Conservation (phyloP, 441 rosid genomes). For the Adansonia rubrostipa region DNA sequence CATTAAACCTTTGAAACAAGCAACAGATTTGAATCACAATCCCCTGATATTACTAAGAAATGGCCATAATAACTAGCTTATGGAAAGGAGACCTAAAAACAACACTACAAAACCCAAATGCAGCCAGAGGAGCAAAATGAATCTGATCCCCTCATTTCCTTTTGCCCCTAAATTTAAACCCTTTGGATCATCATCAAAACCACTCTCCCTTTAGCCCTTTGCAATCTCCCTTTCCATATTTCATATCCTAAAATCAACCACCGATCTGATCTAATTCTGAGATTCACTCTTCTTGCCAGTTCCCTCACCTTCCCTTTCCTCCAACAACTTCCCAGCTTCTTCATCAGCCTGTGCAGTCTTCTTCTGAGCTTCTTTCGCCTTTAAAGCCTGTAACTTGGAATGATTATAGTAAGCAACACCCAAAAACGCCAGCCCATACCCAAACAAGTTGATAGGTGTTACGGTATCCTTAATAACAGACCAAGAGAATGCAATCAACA, state of each 20-base stretch:
- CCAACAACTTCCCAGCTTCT: slow-evolving; percentile 83
- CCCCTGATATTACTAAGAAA: slow-evolving; percentile 33
- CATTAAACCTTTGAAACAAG: slow-evolving; percentile 19
- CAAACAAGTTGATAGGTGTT: slow-evolving; percentile 78
- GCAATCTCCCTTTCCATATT: slow-evolving; percentile 36
- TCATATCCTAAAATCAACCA: slow-evolving; percentile 27
- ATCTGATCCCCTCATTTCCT: slow-evolving; percentile 31
- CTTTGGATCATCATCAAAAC: slow-evolving; percentile 21
- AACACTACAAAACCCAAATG: slow-evolving; percentile 35
- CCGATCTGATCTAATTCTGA: slow-evolving; percentile 44
- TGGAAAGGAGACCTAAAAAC: slow-evolving; percentile 32
- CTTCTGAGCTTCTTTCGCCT: slow-evolving; percentile 90
- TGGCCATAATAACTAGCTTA: slow-evolving; percentile 38
- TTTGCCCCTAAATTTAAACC: slow-evolving; percentile 44
- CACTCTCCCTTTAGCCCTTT: slow-evolving; percentile 45
- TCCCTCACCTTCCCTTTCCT: slow-evolving; percentile 69
- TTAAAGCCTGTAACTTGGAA: slow-evolving; percentile 84
- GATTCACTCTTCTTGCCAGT: slow-evolving; percentile 66
- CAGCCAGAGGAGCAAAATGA: slow-evolving; percentile 40
- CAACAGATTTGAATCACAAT: slow-evolving; percentile 33
- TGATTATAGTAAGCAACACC: slow-evolving; percentile 96
- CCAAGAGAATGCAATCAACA: slow-evolving; percentile 95
- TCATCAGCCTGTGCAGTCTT: slow-evolving; percentile 68
- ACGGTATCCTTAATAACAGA: slow-evolving; percentile 94
- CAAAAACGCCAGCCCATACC: slow-evolving; percentile 83